Evolutionary conservation across 2,329 filamentous ascomycete species (phyloP), one percentile per base, ranked within the genome.

Genomic region (Immersiporthe knoxdaviesiana): DNA sequence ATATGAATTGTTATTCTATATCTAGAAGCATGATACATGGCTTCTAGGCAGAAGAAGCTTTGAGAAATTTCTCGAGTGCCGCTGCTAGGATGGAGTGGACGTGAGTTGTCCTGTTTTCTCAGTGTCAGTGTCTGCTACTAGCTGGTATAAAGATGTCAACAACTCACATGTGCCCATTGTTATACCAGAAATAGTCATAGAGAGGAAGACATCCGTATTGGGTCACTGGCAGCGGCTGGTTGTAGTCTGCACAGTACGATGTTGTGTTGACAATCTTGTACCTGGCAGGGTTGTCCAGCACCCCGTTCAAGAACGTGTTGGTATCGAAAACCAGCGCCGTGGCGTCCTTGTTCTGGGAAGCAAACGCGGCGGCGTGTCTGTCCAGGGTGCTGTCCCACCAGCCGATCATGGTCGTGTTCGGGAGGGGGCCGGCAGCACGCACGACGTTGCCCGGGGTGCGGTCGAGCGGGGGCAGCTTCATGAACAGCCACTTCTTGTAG

Each of bases 381-480:
- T 54, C 68, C 14, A 85, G 75, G 0, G 81, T 78, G 0, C 66
- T 65, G 71, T 85, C 83, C 75, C 82, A 87, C 74, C 78, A 79
- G 0, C 72, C 73, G 1, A 87, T 77, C 77, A 84, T 82, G 0
- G 80, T 82, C 10, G 76, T 78, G 71, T 83, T 87, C 6, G 84
- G 84, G 3, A 75, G 76, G 1, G 81, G 81, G 2, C 75, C 76
- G 24, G 54, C 47, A 24, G 73, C 68, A 16, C 70, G 73, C 4
- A 56, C 73, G 35, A 79, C 74, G 61, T 82, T 82, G 21, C 76
- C 76, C 1, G 78, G 78, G 6, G 80, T 82, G 14, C 82, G 80
- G 71, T 87, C 81, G 1, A 86, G 74, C 0, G 85, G 84, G 1
- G 85, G 84, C 1, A 87, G 76, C 58, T 85, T 84, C 75, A 87